These are phyloP conservation scores for Arctium lappa DNA, from an alignment of 129 eudicot species.

Conservation along the genomic window DNA sequence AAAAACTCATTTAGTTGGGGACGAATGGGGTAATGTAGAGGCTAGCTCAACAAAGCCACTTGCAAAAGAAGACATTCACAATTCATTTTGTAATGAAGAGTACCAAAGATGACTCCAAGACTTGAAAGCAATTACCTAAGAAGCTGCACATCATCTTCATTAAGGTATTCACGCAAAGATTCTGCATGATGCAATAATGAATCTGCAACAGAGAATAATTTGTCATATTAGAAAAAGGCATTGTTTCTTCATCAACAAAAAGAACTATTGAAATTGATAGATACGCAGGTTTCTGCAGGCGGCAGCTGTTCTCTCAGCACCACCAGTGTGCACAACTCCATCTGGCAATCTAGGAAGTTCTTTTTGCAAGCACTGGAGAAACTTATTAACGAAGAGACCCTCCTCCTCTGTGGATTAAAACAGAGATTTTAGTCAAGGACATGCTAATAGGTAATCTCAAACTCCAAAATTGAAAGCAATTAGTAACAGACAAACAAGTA, in stretches of 20 bases:
- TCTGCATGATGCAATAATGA: constrained; percentile 70
- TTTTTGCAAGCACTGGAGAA: constrained; percentile 47
- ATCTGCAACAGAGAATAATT: constrained; percentile 46
- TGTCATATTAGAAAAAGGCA: constrained; percentile 14
- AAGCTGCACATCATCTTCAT: constrained; percentile 62
- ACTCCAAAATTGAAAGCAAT: background rate
- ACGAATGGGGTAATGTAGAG: too few species aligned
- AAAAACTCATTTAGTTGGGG: background rate
- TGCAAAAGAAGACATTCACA: background rate
- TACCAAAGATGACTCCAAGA: background rate
- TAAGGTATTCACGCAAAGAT: constrained; percentile 57
- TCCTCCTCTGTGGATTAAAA: constrained; percentile 52
- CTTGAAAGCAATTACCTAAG: constrained; percentile 47
- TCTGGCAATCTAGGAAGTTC: constrained; percentile 23
- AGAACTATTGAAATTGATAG: constrained; percentile 2
- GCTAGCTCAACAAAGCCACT: too few species aligned
- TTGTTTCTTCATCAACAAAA: background rate
- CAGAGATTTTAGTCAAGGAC: background rate
- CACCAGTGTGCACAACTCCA: constrained; percentile 22
- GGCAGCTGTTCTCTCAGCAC: constrained; percentile 34
- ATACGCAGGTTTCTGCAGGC: constrained; percentile 61
- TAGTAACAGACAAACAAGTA: background rate
- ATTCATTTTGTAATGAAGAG: background rate
- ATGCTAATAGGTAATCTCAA: background rate
- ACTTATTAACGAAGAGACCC: constrained; percentile 53